phyloP scores from a whole-genome alignment of 192 early-diverging fungal species.

The Backusella mclennaniae region DNA sequence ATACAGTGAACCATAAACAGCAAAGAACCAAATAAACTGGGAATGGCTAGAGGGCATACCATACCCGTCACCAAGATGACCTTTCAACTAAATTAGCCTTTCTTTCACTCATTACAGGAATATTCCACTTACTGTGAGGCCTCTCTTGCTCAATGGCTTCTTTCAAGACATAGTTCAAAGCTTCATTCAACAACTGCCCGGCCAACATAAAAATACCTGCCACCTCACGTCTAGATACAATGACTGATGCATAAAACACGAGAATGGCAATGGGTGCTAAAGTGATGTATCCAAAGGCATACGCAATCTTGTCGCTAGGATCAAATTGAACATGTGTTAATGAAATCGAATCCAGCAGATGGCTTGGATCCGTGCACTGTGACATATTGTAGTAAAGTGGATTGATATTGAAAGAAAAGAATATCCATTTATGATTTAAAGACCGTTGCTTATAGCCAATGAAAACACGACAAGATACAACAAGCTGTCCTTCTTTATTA shows the following conservation, averaged over 20 bases:
- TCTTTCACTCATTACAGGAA: background rate
- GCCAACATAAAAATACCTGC: constrained; percentile 56
- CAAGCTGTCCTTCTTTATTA: too few species aligned
- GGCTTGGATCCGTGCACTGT: background rate
- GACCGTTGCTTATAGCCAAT: background rate
- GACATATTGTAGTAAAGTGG: background rate
- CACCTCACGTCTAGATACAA: constrained; percentile 60
- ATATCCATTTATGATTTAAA: background rate
- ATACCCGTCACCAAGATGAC: constrained; percentile 68
- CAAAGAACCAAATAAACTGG: constrained; percentile 80
- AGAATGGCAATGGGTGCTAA: constrained; percentile 67
- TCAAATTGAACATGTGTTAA: constrained; percentile 74
- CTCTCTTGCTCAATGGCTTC: constrained; percentile 55
- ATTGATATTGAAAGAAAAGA: background rate
- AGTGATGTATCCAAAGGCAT: constrained; percentile 59
- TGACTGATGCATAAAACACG: constrained; percentile 64
- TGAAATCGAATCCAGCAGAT: constrained; percentile 54
- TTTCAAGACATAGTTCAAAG: constrained; percentile 62
- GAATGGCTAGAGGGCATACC: constrained; percentile 86
- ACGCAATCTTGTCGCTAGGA: constrained; percentile 52
- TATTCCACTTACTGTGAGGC: constrained; percentile 53
- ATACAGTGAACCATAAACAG: constrained; percentile 55
- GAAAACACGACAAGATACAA: background rate
- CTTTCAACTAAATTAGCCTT: constrained; percentile 32
- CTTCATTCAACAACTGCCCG: constrained; percentile 74